A percentile compares a stretch with the other conserved stretches of the same genome.
Conservation (phyloP, 75 land plant species). For the Cupressus sempervirens region DNA sequence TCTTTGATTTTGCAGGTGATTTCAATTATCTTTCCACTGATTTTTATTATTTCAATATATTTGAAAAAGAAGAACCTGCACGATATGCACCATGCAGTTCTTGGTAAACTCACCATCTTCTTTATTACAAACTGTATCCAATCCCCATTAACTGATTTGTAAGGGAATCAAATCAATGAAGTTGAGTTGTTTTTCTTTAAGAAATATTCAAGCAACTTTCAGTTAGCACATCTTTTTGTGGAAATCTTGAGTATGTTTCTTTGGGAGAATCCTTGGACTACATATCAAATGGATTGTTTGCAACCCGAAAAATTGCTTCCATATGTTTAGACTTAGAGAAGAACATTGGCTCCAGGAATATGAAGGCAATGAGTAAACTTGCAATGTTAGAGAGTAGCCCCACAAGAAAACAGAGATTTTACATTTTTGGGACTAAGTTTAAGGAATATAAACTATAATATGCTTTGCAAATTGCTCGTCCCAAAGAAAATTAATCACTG, state of each 20-base stretch:
- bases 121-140: neutral
- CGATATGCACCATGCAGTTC: constrained; percentile 46
- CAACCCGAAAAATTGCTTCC: neutral
- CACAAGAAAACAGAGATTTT: neutral
- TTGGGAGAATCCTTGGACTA: neutral
- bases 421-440: neutral
- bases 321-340: neutral
- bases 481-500: neutral
- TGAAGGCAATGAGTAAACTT: neutral
- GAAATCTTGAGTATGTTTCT: neutral
- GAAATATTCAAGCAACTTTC: neutral
- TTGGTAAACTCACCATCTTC: constrained; percentile 24
- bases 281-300: neutral
- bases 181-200: neutral
- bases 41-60: constrained; percentile 20
- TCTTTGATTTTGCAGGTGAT: constrained; percentile 30
- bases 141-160: neutral
- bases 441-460: neutral
- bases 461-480: neutral
- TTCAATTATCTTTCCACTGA: constrained; percentile 30
- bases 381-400: neutral
- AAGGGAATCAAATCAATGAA: neutral
- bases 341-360: neutral
- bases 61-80: constrained; percentile 25
- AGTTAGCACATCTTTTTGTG: neutral